Percentiles rank a stretch among this genome's conserved stretches.
phyloP scores from a whole-genome alignment of 23 red algal species.

The Gracilaria gracilis region DNA sequence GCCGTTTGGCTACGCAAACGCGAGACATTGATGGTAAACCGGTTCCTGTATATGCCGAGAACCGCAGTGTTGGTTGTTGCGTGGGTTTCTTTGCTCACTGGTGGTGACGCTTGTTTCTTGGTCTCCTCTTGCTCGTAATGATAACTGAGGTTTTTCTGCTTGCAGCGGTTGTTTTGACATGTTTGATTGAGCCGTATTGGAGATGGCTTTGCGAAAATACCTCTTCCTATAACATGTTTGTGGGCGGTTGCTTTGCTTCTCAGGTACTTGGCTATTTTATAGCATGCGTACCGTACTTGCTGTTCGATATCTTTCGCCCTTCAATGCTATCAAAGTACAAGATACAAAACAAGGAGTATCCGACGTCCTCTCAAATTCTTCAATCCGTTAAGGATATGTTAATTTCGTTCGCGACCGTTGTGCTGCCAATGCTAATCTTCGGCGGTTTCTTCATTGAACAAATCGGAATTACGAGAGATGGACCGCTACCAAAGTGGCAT shows the following conservation, averaged over 20 bases:
- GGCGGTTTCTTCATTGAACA: conserved; percentile 30
- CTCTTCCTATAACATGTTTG: conserved; percentile 57
- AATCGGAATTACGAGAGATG: conserved; percentile 43
- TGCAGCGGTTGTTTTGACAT: background rate
- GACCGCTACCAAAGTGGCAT: conserved; percentile 47
- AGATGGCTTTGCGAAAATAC: conserved; percentile 29
- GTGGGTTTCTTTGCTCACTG: background rate
- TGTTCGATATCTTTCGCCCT: conserved; percentile 62
- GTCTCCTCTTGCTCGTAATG: background rate
- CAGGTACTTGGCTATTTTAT: conserved; percentile 83
- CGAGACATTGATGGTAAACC: background rate
- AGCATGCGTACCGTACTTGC: conserved; percentile 73
- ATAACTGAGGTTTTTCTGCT: conserved; percentile 64
- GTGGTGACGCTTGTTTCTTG: background rate
- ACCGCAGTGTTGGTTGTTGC: background rate
- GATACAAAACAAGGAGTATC: conserved; percentile 67
- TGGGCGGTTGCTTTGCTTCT: conserved; percentile 73
- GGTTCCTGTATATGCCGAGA: background rate
- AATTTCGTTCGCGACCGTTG: conserved; percentile 35
- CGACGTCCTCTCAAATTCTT: conserved; percentile 29
- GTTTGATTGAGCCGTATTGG: conserved; percentile 33
- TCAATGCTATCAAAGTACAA: conserved; percentile 70
- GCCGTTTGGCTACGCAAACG: background rate
- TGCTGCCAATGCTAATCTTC: conserved; percentile 48
- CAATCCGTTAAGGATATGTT: conserved; percentile 34